A percentile compares a stretch with the other conserved stretches of the same genome.
These are phyloP conservation scores for Scolecobasidium constrictum DNA, from an alignment of 2,329 filamentous ascomycete genomes.

Conservation along the genomic window DNA sequence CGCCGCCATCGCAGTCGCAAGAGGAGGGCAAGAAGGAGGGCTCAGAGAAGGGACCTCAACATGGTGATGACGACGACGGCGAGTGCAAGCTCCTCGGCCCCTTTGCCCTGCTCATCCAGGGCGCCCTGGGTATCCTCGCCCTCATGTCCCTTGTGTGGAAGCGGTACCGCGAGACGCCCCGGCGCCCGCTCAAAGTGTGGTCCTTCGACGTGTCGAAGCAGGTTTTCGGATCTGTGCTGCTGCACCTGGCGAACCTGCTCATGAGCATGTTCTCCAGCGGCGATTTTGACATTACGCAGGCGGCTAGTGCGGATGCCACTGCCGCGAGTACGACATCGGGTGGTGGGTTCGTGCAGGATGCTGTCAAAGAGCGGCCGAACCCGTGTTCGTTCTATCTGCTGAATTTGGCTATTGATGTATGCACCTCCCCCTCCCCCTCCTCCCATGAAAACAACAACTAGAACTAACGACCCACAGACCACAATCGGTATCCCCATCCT, in stretches of 20 bases:
- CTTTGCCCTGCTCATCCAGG: constrained; percentile 86
- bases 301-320: constrained; percentile 33
- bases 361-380: constrained; percentile 54
- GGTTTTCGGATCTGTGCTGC: constrained; percentile 82
- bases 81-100: constrained; percentile 83
- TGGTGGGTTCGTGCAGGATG: constrained; percentile 12
- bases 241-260: constrained; percentile 86
- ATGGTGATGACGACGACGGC: constrained; percentile 23
- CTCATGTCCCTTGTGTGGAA: constrained; percentile 85
- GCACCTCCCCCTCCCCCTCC: no score
- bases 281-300: constrained; percentile 54
- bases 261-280: constrained; percentile 95
- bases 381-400: constrained; percentile 94
- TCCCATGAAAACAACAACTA: no score
- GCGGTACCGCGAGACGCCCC: constrained; percentile 81
- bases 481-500: constrained; percentile 94
- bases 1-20: constrained; percentile 1
- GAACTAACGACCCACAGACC: no score
- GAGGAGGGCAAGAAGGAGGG: neutral
- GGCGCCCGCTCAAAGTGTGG: constrained; percentile 92
- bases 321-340: constrained; percentile 18
- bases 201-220: constrained; percentile 97
- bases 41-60: constrained; percentile 6
- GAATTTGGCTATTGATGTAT: constrained; percentile 89
- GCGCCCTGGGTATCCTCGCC: constrained; percentile 71